These are phyloP conservation scores for Geranium rotundifolium DNA, from an alignment of 345 rosid species.

Conservation along the genomic window DNA sequence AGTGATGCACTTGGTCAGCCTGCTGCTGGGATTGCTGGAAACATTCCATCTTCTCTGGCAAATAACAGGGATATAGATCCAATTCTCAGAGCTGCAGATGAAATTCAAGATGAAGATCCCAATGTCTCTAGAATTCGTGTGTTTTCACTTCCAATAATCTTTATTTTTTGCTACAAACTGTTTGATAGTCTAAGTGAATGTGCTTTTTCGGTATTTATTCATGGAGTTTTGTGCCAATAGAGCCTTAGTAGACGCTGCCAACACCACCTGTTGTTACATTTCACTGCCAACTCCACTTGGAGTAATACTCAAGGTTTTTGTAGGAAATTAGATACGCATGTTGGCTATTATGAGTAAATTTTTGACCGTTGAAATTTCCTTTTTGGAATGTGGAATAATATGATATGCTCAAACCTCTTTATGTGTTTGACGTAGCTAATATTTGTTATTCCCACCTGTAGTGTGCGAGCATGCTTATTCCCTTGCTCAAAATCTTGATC, in stretches of 20 bases:
- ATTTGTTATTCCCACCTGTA: constrained; percentile 23
- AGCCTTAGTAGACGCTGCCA: too few relatives aligned
- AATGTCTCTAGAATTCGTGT: constrained; percentile 70
- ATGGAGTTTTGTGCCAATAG: too few relatives aligned
- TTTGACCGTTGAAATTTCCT: neutral
- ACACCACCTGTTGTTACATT: too few relatives aligned
- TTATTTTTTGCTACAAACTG: too few relatives aligned
- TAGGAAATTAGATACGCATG: too few relatives aligned
- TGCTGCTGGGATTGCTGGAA: constrained; percentile 56
- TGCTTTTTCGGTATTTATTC: too few relatives aligned
- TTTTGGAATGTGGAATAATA: neutral
- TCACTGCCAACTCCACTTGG: too few relatives aligned
- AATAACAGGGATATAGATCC: constrained; percentile 82
- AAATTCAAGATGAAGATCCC: constrained; percentile 89
- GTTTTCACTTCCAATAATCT: constrained; percentile 10
- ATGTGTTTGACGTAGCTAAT: constrained; percentile 7
- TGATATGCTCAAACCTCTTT: neutral
- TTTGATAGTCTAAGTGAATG: too few relatives aligned
- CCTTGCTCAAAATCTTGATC: constrained; percentile 91
- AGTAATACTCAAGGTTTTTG: too few relatives aligned
- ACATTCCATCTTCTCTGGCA: constrained; percentile 77
- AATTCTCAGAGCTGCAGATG: constrained; percentile 90
- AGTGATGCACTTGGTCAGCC: constrained; percentile 38
- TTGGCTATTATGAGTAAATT: too few relatives aligned
- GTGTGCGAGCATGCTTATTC: constrained; percentile 97